Evolutionary conservation across 768 basidiomycete genomes (phyloP).

Genomic region (Phanerochaete sordida): DNA sequence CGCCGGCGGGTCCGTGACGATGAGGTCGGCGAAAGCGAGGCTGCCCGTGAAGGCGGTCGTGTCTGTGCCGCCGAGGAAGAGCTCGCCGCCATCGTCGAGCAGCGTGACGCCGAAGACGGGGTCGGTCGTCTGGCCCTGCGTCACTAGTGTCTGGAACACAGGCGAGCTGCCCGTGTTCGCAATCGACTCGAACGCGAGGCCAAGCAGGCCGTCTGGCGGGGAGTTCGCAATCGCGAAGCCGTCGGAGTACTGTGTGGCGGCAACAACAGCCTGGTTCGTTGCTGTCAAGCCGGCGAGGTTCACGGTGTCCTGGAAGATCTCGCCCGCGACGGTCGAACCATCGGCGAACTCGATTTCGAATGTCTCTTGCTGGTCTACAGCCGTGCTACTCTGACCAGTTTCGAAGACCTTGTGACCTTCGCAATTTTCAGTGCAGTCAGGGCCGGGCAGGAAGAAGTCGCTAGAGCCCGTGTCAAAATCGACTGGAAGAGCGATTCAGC

Average conservation of each 20-base stretch:
- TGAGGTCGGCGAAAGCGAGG: slow-evolving; percentile 36
- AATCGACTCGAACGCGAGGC: slow-evolving; percentile 30
- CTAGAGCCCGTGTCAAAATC: slow-evolving; percentile 37
- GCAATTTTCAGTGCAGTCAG: slow-evolving; percentile 13
- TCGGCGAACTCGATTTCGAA: slow-evolving; percentile 36
- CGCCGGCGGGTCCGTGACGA: slow-evolving; percentile 17
- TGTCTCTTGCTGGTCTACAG: slow-evolving; percentile 20
- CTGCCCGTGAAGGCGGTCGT: slow-evolving; percentile 39
- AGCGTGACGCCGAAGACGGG: slow-evolving; percentile 49
- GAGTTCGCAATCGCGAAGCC: slow-evolving; percentile 26
- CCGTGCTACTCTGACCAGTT: slow-evolving; percentile 28
- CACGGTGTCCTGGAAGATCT: slow-evolving; percentile 42
- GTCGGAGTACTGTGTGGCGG: slow-evolving; percentile 36
- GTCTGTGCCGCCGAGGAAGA: slow-evolving; percentile 56
- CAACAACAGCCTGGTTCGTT: slow-evolving; percentile 40
- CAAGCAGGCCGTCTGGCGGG: slow-evolving; percentile 39
- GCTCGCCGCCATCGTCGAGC: slow-evolving; percentile 39
- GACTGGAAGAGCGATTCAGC: slow-evolving; percentile 29
- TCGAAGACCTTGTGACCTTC: slow-evolving; percentile 30
- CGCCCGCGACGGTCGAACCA: slow-evolving; percentile 35
- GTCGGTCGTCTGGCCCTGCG: slow-evolving; percentile 29
- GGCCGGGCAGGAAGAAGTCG: slow-evolving; percentile 33
- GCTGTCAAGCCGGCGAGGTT: slow-evolving; percentile 32
- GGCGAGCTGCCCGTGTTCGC: slow-evolving; percentile 19
- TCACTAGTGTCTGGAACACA: slow-evolving; percentile 38